Base-by-base conservation (phyloP, 2,329 filamentous ascomycete genomes). In the Microcyclosporella mali region DNA sequence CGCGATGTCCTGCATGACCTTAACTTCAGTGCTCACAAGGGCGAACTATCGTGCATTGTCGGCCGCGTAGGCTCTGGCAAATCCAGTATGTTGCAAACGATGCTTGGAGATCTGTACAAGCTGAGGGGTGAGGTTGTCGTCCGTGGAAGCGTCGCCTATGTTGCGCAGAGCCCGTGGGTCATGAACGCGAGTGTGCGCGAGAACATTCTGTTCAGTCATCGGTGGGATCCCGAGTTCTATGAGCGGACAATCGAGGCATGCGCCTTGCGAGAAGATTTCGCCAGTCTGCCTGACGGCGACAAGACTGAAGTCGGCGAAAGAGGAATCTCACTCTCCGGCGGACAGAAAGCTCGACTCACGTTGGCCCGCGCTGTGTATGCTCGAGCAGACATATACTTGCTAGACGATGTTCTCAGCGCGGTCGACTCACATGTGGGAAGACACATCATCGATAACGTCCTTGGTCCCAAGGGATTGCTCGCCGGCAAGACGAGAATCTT, bases 381-480 rank as follows among this genome's bases (percentile, higher is more conserved):
- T 39, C 79, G 92, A 55, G 88, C 92, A n/a, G 94, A 98, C 63
- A 81, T 98, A 37, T 97, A 97, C 60, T 74, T 98, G 10, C 74
- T 98, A 9, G 92, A 98, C 55, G 92, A 98, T 62, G 85, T 89
- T 48, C 74, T 98, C 9, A 97, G 90, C 12, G 92, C 94, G 1
- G 92, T 98, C n/a, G 92, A 98, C 67, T 90, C 94, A 52, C 92
- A 98, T 61, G 92, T 98, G 46, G 92, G 92, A 37, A 79, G 87
- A 51, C 92, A 98, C 67, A 77, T 98, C 44, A 95, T 95, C 57
- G 85, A 97, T 61, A 87, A 92, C 50, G 92, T 98, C 1, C 78
- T 98, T 28, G 92, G 92, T 10, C 75, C 84, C 3, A 84, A 82
- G 49, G 92, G 92, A 52, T 72, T 98, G 6, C 75, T 98, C 17